Conservation (phyloP, 306 rosid species). For the Cucumis sativus region DNA sequence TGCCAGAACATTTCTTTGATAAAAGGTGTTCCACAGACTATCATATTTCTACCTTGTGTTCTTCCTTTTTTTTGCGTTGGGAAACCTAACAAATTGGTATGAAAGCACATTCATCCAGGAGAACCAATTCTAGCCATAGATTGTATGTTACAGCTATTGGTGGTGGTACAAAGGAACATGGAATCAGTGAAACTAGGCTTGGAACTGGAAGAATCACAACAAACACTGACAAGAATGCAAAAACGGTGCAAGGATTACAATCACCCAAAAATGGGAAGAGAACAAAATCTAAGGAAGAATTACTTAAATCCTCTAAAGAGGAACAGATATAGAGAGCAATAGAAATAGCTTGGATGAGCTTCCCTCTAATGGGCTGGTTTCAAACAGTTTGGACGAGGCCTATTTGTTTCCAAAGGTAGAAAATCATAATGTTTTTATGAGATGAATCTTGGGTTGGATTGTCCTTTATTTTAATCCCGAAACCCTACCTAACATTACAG, state of each 20-base stretch:
- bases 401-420: background rate
- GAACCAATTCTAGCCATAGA: no score
- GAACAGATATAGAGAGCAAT: no score
- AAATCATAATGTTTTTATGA: background rate
- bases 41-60: no score
- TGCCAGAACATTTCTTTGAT: no score
- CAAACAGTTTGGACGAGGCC: background rate
- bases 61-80: no score
- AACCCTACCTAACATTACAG: background rate
- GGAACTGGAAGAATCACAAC: no score
- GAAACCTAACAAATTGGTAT: no score
- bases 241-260: background rate
- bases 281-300: background rate
- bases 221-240: background rate
- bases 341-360: background rate
- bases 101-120: no score
- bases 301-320: background rate
- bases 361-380: background rate
- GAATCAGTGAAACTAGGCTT: no score
- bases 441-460: background rate
- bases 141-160: no score
- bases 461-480: background rate
- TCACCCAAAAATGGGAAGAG: background rate
- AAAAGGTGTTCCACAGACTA: no score
- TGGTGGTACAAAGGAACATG: no score